Evolutionary conservation across 148 eudicot species (phyloP), one percentile per base, ranked within the genome.

Genomic region (Hydrangea macrophylla): DNA sequence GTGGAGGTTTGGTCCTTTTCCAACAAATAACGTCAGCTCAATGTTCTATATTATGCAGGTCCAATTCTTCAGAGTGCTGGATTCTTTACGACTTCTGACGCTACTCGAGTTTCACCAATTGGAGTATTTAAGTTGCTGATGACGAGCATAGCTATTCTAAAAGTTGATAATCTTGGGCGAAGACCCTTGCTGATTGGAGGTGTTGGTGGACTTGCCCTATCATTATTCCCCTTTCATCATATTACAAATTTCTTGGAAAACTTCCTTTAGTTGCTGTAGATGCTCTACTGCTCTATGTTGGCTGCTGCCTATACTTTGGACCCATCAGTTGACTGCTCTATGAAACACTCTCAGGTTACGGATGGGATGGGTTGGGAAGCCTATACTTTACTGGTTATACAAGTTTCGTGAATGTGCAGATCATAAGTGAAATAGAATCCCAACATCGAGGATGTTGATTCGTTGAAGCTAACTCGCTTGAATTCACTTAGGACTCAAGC

Each of bases 321-420:
- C 97, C 99, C 6, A 94, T 94, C 62, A 90, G 97, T 66, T 94
- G 99, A 97, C 88, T 94, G n/a, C n/a, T n/a, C n/a, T n/a, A n/a
- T n/a, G n/a, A n/a, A n/a, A n/a, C n/a, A n/a, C n/a, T n/a, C n/a
- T n/a, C n/a, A n/a, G n/a, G n/a, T n/a, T n/a, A n/a, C n/a, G n/a
- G n/a, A n/a, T n/a, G n/a, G n/a, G n/a, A n/a, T n/a, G n/a, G n/a
- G n/a, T n/a, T n/a, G n/a, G n/a, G n/a, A n/a, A n/a, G n/a, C n/a
- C n/a, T n/a, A n/a, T n/a, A n/a, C n/a, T n/a, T n/a, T n/a, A n/a
- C n/a, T n/a, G n/a, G n/a, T n/a, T n/a, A n/a, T n/a, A n/a, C n/a
- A n/a, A n/a, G n/a, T n/a, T n/a, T n/a, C n/a, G n/a, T n/a, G n/a
- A n/a, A n/a, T n/a, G n/a, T n/a, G n/a, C n/a, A n/a, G n/a, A n/a